Evolutionary conservation across 768 basidiomycete species (phyloP), one percentile per base, ranked within the genome.

Genomic region (Boletus edulis): DNA sequence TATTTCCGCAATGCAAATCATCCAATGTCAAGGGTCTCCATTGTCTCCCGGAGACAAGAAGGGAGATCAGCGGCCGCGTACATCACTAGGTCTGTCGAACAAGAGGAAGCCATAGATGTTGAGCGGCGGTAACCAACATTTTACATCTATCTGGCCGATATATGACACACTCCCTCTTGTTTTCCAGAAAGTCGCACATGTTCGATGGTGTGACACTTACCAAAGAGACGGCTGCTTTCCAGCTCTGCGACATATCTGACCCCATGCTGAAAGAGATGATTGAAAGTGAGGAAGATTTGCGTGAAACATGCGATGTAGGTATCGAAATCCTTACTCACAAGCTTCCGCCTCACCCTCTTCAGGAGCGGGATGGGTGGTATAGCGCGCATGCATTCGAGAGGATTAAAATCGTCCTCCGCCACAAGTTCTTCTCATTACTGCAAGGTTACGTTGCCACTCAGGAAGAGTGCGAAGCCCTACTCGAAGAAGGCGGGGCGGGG

Each of bases 301-400:
- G 85, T 34, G 86, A 89, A 56, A 75, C 70, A 13, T 93, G 91
- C 67, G 78, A 92, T 65, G 94, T 95, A 56, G 62, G 89, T 76
- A 7, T 9, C 31, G 17, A 24, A 1, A 37, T 32, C 13, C n/a
- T n/a, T 24, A 10, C 35, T n/a, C 11, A 17, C 39, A 22, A n/a
- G 22, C 10, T 39, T 34, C 47, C 18, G 50, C 45, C 40, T 62
- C 29, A 54, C 14, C 24, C 44, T 37, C 49, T 35, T 31, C 55
- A 89, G 87, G 86, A 90, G 74, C 84, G 86, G 46, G 89, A 93
- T 62, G 95, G 95, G 3, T 98, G 94, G 94, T 97, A 88, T 65
- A 84, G 83, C 5, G 75, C 81, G 0, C 82, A 85, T 57, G 81
- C 86, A 4, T 78, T 94, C 54, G 89, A 92, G 59, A 82, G 84